Base-by-base conservation (phyloP, 495 filamentous ascomycete species). In the Aspergillus bridgeri region DNA sequence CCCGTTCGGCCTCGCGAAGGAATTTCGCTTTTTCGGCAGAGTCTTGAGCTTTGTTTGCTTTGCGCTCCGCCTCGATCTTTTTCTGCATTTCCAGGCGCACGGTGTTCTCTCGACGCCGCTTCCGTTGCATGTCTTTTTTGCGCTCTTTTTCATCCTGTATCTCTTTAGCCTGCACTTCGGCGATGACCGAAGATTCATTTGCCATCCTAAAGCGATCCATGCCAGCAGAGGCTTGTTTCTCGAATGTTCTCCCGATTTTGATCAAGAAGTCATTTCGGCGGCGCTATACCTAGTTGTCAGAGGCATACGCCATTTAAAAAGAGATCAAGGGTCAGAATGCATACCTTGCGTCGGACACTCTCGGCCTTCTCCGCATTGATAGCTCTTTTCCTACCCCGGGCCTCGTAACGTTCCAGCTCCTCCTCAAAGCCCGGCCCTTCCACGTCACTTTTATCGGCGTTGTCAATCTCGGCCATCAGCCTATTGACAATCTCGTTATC, bases 111-210 rank as follows among this genome's bases (percentile, higher is more conserved):
- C 94, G 85, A n/a, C 94, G 87, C 22, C 94, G 86, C 75, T 97
- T 98, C 22, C 95, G 88, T 66, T 99, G 94, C 89, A 97, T 96
- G 60, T 98, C 94, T 76, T 99, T 99, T 81, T 99, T 99, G 24
- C 95, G 90, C 73, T 98, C 95, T 70, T 98, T 99, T 69, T 99
- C 94, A 49, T 94, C 91, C 55, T 89, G 88, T 7, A 96, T 79
- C 68, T 97, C 94, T 60, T 89, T 89, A 54, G 89, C 86, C 58
- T 94, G 89, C 1, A 98, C 93, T 62, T 96, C 87, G 46, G 88
- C 82, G 52, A 92, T 78, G 18, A 92, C 94, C 15, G 85, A 86
- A 5, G 84, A 79, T 64, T 86, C 84, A 62, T 88, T 79, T 27
- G 66, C 64, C n/a, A 69, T 61, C 51, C 81, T 70, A 63, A 84